A percentile compares a stretch with the other conserved stretches of the same genome.
phyloP scores from a whole-genome alignment of 2,329 filamentous ascomycete genomes.

The Trichoderma polysporum region DNA sequence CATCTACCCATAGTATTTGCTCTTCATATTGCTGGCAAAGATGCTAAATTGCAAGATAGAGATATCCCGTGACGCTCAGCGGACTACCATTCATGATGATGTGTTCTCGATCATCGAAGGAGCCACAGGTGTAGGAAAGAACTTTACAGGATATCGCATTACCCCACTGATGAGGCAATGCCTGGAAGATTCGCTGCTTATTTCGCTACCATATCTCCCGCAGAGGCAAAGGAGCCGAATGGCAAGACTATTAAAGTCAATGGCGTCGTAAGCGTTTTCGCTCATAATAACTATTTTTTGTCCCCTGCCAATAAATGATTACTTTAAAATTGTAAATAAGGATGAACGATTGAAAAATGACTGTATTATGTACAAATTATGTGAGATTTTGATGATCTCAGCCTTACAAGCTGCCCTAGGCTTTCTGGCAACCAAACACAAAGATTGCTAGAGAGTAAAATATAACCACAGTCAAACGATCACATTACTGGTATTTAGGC shows the following conservation, averaged over 20 bases:
- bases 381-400: background rate
- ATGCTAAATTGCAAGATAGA: constrained; percentile 7
- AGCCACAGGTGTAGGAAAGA: constrained; percentile 19
- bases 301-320: background rate
- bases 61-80: constrained; percentile 1
- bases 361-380: background rate
- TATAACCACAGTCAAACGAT: background rate
- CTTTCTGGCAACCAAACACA: background rate
- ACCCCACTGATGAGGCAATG: background rate
- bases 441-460: background rate
- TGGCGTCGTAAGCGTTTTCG: background rate
- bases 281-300: background rate
- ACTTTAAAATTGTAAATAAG: background rate
- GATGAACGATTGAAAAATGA: background rate
- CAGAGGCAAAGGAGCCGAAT: background rate
- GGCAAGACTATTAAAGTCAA: background rate
- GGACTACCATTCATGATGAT: background rate
- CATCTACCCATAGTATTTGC: background rate
- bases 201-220: background rate
- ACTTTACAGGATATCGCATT: constrained; percentile 7
- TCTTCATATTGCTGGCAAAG: background rate
- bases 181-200: constrained; percentile 7
- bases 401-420: background rate
- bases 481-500: background rate
- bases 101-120: background rate